Evolutionary conservation across 2,329 filamentous ascomycete species (phyloP), one percentile per base, ranked within the genome.

Genomic region (Beauveria sp.): DNA sequence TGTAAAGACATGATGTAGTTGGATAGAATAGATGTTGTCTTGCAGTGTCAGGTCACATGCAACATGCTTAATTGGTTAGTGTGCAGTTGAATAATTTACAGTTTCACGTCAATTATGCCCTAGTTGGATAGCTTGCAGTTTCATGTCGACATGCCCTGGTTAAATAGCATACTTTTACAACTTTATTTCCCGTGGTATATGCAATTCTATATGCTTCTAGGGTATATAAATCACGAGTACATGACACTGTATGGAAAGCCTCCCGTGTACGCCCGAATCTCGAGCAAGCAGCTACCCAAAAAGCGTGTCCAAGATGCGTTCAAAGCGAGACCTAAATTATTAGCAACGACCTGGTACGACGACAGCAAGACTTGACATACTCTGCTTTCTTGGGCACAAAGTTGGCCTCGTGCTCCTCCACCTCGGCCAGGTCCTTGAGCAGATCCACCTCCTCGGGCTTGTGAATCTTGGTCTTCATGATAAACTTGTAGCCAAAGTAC

Each of bases 401-500:
- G 51, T 82, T 85, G 43, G 77, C 76, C 60, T 85, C 83, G 67
- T 91, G 90, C 64, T 88, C 85, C 52, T 88, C 88, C 64, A 91
- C 83, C 65, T 85, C 85, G 1, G 83, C 84, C 18, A 89, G 69
- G 64, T 88, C 86, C 57, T 81, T 80, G 14, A 79, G 71, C 28
- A 91, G 72, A 70, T 91, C 88, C 1, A 87, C 82, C 58, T 90
- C 83, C 16, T 81, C 73, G 0, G 85, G 77, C 62, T 77, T 80
- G 57, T 79, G 70, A 63, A 83, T 80, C 59, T 79, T 83, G 0
- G 88, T 90, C 69, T 79, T 82, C 71, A 89, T 86, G 62, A 86
- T 66, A 7, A 90, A 34, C 72, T 93, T 95, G 86, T 88, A 93
- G 6, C 83, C 84, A 3, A 88, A 48, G 70, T 84, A 93, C 2